Conservation (phyloP, 129 eudicot species). For the Helichrysum umbraculigerum region DNA sequence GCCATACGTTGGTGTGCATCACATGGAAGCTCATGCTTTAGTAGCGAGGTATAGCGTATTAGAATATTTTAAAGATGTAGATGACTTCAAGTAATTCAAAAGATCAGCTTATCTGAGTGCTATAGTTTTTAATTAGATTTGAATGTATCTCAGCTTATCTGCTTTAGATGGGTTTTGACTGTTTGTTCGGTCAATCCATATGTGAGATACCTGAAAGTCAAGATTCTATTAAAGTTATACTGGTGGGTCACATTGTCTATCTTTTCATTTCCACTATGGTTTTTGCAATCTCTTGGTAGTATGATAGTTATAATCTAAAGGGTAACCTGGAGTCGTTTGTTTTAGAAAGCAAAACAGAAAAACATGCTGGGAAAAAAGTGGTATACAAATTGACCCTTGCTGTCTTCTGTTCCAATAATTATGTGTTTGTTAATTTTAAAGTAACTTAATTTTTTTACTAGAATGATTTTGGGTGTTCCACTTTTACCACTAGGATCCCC, state of each 20-base stretch:
- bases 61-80: not conserved
- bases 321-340: slow-evolving; percentile 27
- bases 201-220: slow-evolving; percentile 8
- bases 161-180: slow-evolving; percentile 9
- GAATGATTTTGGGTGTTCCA: slow-evolving; percentile 27
- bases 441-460: slow-evolving; percentile 22
- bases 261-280: slow-evolving; percentile 20
- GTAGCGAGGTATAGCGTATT: slow-evolving; percentile 66
- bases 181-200: not conserved
- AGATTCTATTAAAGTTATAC: not conserved
- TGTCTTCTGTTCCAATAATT: slow-evolving; percentile 34
- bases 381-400: slow-evolving; percentile 26
- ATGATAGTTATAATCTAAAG: slow-evolving; percentile 23
- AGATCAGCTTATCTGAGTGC: not conserved
- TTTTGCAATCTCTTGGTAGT: slow-evolving; percentile 22
- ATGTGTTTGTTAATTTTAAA: slow-evolving; percentile 32
- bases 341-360: slow-evolving; percentile 34
- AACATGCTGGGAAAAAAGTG: slow-evolving; percentile 29
- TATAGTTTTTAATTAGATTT: slow-evolving; percentile 11
- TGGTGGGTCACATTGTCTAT: slow-evolving; percentile 23
- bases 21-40: slow-evolving; percentile 98
- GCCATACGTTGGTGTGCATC: slow-evolving; percentile 94
- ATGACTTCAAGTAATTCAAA: slow-evolving; percentile 7
- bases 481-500: slow-evolving; percentile 31
- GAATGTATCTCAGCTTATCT: not conserved